Evolutionary conservation across 2,329 filamentous ascomycete genomes (phyloP).

Genomic region (Proliferodiscus dingleyae): DNA sequence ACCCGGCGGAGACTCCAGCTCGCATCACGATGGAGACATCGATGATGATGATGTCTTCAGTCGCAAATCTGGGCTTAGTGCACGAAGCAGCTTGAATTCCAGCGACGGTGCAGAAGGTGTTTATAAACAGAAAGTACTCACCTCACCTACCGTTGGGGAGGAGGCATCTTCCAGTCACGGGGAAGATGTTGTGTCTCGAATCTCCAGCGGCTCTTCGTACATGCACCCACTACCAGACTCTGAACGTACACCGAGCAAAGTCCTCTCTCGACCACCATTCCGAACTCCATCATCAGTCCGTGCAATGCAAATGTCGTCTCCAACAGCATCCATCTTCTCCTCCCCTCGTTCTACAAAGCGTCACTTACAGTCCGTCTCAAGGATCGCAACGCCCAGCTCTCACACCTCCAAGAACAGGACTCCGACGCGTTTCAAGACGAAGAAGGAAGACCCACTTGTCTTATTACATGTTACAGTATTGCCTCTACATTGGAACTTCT

Average conservation of each 20-base stretch:
- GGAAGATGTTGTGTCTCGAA: conserved; percentile 43
- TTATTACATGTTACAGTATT: conserved; percentile 73
- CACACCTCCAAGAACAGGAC: conserved; percentile 36
- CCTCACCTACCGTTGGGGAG: conserved; percentile 26
- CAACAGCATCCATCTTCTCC: conserved; percentile 51
- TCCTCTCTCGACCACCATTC: conserved; percentile 59
- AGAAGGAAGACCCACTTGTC: conserved; percentile 62
- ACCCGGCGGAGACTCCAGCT: conserved; percentile 25
- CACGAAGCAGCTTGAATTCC: conserved; percentile 26
- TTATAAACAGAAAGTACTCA: conserved; percentile 22
- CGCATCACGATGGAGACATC: conserved; percentile 31
- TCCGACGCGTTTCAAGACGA: conserved; percentile 51
- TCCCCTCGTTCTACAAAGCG: conserved; percentile 52
- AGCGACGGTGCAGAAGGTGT: conserved; percentile 23
- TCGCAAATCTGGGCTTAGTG: conserved; percentile 18
- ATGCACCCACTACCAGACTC: conserved; percentile 31
- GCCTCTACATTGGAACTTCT: conserved; percentile 64
- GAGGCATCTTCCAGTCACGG: conserved; percentile 24
- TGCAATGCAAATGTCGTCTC: conserved; percentile 68
- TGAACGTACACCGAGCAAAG: conserved; percentile 39
- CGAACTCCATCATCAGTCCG: conserved; percentile 65
- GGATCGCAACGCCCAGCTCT: conserved; percentile 49
- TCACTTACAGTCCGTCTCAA: conserved; percentile 44
- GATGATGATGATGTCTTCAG: conserved; percentile 34
- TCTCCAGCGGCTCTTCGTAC: conserved; percentile 30